Base-by-base conservation (phyloP, 176 grass and related monocot species). In the Cocos nucifera region DNA sequence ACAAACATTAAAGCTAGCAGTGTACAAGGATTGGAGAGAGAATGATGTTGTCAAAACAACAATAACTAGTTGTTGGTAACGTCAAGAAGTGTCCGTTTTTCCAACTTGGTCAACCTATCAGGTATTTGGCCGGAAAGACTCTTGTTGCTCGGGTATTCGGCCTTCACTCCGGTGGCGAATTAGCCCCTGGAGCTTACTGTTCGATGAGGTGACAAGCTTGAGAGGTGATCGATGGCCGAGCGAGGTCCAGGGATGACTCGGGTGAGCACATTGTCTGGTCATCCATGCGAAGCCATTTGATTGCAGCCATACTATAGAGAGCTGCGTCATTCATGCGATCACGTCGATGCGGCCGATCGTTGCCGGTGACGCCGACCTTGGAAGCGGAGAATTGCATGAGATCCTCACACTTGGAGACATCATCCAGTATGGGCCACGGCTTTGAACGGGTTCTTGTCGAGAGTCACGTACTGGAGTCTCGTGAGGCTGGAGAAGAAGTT, bases 101-200 rank as follows among this genome's bases (percentile, higher is more conserved):
- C 53, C 51, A 88, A 53, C 27, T 35, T 79, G 2, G 78, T 81
- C 81, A 97, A 73, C 26, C 28, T 59, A 59, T 83, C 81, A 0
- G 92, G 93, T 56, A 91, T 83, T 9, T 24, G 26, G 23, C 92
- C 93, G 0, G 74, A 77, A 44, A 97, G 75, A 19, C 75, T 67
- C 59, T 88, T 88, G 70, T 85, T 83, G 26, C 78, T 78, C 23
- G 23, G 2, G 23, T 23, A 23, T 23, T 91, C 87, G 17, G 54
- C 64, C 8, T 6, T 49, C 5, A 80, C 63, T 14, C 1, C 20
- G 0, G 29, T 50, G 8, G 69, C 54, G 87, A 44, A 57, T 64
- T 4, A 78, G 78, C 15, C 87, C 87, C 78, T 95, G 86, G 54
- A 95, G 77, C 63, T 71, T 21, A 70, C 90, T 95, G 56, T 95